A percentile compares a stretch with the other conserved stretches of the same genome.
phyloP scores from a whole-genome alignment of 108 stramenopile genomes.

The Nitzschia putrida region DNA sequence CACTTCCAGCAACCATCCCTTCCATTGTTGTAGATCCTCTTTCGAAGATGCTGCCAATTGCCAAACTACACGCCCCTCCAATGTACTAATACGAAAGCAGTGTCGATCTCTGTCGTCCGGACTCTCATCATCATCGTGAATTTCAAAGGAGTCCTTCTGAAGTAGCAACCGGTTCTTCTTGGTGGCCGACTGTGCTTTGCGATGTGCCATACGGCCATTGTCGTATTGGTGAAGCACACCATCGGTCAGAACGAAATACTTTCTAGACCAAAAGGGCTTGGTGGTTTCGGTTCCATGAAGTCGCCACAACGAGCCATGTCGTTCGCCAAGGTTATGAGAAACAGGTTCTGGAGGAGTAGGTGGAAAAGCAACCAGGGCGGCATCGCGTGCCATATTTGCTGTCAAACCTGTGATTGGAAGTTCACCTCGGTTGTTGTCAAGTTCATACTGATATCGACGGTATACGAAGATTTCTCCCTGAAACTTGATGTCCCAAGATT shows the following conservation, averaged over 20 bases:
- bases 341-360: background rate
- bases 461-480: slow-evolving; percentile 45
- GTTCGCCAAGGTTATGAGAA: background rate
- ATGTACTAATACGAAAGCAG: slow-evolving; percentile 21
- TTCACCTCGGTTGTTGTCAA: slow-evolving; percentile 9
- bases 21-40: slow-evolving; percentile 28
- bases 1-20: slow-evolving; percentile 1
- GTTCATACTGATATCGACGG: slow-evolving; percentile 52
- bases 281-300: background rate
- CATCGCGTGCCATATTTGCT: slow-evolving; percentile 57
- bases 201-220: slow-evolving; percentile 16
- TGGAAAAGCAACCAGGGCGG: slow-evolving; percentile 35
- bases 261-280: slow-evolving; percentile 14
- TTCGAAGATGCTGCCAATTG: slow-evolving; percentile 19
- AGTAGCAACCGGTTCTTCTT: slow-evolving; percentile 49
- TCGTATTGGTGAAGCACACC: slow-evolving; percentile 50
- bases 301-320: background rate
- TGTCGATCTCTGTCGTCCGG: background rate
- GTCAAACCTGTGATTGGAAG: slow-evolving; percentile 73
- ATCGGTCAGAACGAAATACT: slow-evolving; percentile 12
- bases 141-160: slow-evolving; percentile 7
- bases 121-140: background rate
- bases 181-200: slow-evolving; percentile 34
- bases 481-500: slow-evolving; percentile 39
- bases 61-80: slow-evolving; percentile 37